Percentiles rank a stretch among this genome's conserved stretches.
Conservation (phyloP, 352 stramenopile genomes). For the Globisporangium radiosum region DNA sequence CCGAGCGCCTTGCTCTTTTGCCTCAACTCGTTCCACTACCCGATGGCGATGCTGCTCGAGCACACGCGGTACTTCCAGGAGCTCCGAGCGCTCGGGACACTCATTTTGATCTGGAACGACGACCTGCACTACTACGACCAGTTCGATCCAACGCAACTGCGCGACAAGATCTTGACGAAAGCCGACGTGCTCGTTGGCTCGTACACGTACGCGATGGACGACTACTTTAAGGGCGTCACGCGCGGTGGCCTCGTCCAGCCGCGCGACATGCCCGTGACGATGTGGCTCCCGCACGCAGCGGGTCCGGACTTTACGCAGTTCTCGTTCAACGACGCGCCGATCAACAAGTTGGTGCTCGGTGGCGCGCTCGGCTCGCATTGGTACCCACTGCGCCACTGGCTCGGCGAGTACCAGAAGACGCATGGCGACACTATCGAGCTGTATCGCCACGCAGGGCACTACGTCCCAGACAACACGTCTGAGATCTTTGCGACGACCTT, state of each 20-base stretch:
- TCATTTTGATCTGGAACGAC: conserved; percentile 74
- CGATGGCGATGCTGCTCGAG: conserved; percentile 55
- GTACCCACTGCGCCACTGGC: conserved; percentile 69
- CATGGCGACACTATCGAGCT: conserved; percentile 51
- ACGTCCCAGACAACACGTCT: conserved; percentile 55
- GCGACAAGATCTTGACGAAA: conserved; percentile 56
- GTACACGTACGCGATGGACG: conserved; percentile 75
- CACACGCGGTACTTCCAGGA: conserved; percentile 66
- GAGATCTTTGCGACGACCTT: conserved; percentile 62
- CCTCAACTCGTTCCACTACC: conserved; percentile 64
- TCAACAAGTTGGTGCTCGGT: conserved; percentile 67
- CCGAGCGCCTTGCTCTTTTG: conserved; percentile 73
- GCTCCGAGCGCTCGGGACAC: conserved; percentile 51
- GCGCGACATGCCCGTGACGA: conserved; percentile 49
- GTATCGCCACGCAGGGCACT: conserved; percentile 51
- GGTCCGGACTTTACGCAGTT: conserved; percentile 51
- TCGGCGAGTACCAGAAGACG: conserved; percentile 39
- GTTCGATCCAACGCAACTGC: conserved; percentile 50
- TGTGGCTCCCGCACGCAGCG: conserved; percentile 68
- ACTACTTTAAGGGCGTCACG: conserved; percentile 65
- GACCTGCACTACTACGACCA: conserved; percentile 79
- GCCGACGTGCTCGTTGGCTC: conserved; percentile 62
- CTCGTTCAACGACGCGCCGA: conserved; percentile 62
- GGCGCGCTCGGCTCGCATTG: conserved; percentile 44
- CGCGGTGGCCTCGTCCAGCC: conserved; percentile 22